Evolutionary conservation across 1,284 basidiomycete genomes (phyloP).

Genomic region (Sporisorium sorghi): DNA sequence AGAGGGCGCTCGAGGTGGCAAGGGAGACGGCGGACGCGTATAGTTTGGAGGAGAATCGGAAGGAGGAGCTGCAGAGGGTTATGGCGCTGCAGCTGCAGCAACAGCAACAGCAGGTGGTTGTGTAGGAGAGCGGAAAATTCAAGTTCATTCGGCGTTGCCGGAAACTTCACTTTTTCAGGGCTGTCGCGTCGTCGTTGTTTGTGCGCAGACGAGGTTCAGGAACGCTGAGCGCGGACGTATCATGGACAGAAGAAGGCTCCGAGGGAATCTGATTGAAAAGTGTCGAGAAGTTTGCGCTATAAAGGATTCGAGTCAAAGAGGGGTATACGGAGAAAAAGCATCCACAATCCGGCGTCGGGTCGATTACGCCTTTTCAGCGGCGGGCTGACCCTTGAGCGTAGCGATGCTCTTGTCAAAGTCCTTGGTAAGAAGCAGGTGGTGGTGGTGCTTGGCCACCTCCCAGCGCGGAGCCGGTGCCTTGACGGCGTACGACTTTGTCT

Average conservation of each 20-base stretch:
- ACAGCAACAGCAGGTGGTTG: slow-evolving; percentile 11
- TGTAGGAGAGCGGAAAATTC: no score
- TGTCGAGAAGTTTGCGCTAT: no score
- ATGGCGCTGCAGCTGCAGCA: slow-evolving; percentile 14
- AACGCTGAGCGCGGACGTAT: neutral
- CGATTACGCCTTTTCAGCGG: neutral
- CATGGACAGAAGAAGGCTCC: neutral
- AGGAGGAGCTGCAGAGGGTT: slow-evolving; percentile 30
- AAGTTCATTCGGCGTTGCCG: no score
- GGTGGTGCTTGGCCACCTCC: slow-evolving; percentile 39
- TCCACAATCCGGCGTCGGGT: no score
- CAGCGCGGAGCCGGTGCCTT: slow-evolving; percentile 58
- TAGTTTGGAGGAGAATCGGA: slow-evolving; percentile 45
- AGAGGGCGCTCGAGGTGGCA: slow-evolving; percentile 29
- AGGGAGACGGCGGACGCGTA: slow-evolving; percentile 41
- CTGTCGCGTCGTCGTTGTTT: no score
- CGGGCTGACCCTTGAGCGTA: slow-evolving; percentile 15
- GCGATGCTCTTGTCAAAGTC: slow-evolving; percentile 37
- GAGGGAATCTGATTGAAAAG: no score
- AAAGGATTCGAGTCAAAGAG: no score
- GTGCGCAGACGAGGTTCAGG: no score
- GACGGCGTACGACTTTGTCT: slow-evolving; percentile 61
- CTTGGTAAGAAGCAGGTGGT: slow-evolving; percentile 41
- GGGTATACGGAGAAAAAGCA: no score
- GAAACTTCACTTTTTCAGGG: no score